A percentile compares a stretch with the other conserved stretches of the same genome.
Evolutionary conservation across 1,139 yeast genomes (phyloP).

Genomic region (Citeromyces hawaiiensis): DNA sequence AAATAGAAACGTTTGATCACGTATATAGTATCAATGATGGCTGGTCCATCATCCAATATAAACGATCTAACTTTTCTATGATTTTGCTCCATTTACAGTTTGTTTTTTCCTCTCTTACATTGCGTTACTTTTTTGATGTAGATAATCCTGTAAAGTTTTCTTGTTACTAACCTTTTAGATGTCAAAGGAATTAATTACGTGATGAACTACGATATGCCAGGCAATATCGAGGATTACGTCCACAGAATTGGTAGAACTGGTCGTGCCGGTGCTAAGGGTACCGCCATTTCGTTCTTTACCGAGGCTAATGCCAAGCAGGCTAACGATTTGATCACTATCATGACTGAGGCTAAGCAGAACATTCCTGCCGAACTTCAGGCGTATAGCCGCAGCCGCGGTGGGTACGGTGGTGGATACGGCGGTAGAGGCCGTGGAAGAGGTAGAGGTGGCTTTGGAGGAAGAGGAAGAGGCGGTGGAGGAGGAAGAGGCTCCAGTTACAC

Average conservation of each 20-base stretch:
- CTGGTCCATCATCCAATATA: background rate
- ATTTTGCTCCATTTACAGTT: background rate
- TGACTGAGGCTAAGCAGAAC: constrained; percentile 91
- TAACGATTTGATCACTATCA: constrained; percentile 76
- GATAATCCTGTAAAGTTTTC: constrained; percentile 1
- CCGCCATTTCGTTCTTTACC: constrained; percentile 91
- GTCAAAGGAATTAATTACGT: constrained; percentile 95
- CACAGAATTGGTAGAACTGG: constrained; percentile 98
- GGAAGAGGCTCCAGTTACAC: constrained; percentile 16
- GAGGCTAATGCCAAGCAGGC: constrained; percentile 81
- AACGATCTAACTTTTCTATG: background rate
- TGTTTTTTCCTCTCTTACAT: background rate
- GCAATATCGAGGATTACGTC: constrained; percentile 95
- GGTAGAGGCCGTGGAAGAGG: constrained; percentile 29
- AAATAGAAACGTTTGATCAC: background rate
- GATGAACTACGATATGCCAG: constrained; percentile 88
- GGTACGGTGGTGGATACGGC: constrained; percentile 37
- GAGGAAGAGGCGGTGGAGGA: constrained; percentile 48
- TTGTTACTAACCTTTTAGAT: constrained; percentile 38
- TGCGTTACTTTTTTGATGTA: background rate
- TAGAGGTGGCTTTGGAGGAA: constrained; percentile 32
- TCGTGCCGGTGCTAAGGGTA: constrained; percentile 95
- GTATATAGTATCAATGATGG: background rate
- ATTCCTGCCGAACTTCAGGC: constrained; percentile 54
- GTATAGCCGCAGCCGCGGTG: constrained; percentile 36